Base-by-base conservation (phyloP, 306 rosid genomes). In the Delonix regia region DNA sequence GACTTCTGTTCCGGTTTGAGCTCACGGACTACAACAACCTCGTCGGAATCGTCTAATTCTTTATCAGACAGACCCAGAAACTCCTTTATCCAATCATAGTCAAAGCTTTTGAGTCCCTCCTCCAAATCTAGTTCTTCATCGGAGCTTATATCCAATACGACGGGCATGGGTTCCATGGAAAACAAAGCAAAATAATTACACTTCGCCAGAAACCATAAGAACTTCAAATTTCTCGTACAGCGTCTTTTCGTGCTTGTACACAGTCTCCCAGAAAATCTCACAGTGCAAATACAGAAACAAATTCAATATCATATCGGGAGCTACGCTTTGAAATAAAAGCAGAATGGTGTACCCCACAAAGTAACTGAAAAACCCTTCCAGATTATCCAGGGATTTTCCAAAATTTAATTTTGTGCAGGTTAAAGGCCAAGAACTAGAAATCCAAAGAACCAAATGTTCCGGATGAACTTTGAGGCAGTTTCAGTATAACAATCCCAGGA, bases 101-200 rank as follows among this genome's bases (percentile, higher is more conserved):
- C 73, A 0, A 24, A 10, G 15, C 13, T 59, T 10, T 19, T 74
- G 7, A 63, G 28, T 18, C 64, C 60, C 57, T 65, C 88, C 30
- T 60, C 57, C 47, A 34, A 49, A 57, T 44, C 61, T 41, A 15
- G 3, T 25, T 87, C 92, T 6, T 90, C 91, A 16, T 85, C 90
- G 7, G 91, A 93, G 87, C 94, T 89, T 66, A 86, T 86, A 34
- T 89, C 85, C 22, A 85, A 64, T 60, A 87, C 80, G 25, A 68
- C 41, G 7, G 85, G 84, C 57, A 18, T 30, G 13, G 74, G 11
- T 71, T 81, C 75, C 94, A 89, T 88, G 2, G 71, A 47, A 67
- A 30, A 41, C 0, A 9, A 15, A 64, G 1, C 13, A 55, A 36
- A 65, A 4, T 18, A 48, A 34, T 62, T 69, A 77, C 76, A 69